Conservation (phyloP, 2,329 filamentous ascomycete genomes). For the Penicillium sp. region DNA sequence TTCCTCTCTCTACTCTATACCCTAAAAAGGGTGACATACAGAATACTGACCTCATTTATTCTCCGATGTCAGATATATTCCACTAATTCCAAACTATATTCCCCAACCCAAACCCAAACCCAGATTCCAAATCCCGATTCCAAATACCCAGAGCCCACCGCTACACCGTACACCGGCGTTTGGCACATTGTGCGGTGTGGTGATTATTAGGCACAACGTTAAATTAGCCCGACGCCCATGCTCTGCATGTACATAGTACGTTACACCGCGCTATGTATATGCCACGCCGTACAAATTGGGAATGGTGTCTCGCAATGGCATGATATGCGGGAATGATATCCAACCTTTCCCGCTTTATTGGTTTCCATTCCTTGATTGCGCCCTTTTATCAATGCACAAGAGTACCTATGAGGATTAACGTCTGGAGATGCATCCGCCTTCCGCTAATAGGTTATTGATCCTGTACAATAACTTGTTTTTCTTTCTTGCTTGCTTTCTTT, state of each 20-base stretch:
- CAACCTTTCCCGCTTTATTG: neutral
- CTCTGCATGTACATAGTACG: neutral
- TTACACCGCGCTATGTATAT: slow-evolving; percentile 7
- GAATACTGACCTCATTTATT: neutral
- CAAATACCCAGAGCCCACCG: neutral
- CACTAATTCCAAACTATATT: neutral
- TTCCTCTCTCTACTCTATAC: neutral
- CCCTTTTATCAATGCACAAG: neutral
- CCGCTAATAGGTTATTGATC: neutral
- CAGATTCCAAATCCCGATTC: neutral
- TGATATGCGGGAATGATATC: neutral
- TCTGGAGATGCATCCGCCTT: neutral
- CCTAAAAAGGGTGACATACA: neutral
- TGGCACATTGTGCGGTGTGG: slow-evolving; percentile 1
- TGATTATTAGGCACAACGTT: neutral
- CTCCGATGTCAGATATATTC: neutral
- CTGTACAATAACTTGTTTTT: neutral
- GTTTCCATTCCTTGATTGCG: neutral
- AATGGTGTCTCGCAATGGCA: neutral
- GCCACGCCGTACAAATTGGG: slow-evolving; percentile 6
- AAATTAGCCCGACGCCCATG: slow-evolving; percentile 3
- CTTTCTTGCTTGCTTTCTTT: neutral
- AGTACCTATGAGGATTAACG: neutral
- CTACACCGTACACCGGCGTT: slow-evolving; percentile 4
- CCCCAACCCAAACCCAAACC: neutral